Base-by-base conservation (phyloP, 83 land plant genomes). In the Thuja plicata region DNA sequence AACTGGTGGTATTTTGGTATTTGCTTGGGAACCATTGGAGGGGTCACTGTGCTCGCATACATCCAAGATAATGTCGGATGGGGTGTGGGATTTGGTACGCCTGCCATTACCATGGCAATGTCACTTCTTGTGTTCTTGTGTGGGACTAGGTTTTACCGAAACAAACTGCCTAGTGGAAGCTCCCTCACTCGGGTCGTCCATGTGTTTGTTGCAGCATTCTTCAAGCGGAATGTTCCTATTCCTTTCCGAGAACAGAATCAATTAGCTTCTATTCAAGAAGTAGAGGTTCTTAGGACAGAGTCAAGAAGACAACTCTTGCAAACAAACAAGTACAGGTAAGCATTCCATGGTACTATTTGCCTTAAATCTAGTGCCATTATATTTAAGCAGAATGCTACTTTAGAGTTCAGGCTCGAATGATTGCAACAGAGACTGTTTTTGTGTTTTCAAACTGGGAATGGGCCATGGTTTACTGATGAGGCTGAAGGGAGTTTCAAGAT, bases 21-120 rank as follows among this genome's bases (percentile, higher is more conserved):
- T 35, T 89, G 87, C 79, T 24, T 88, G n/a, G 95, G 95, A 54
- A 87, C 90, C 32, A 12, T 89, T 88, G 38, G 91, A 54, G 85
- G 91, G 32, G 79, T 91, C 60, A 82, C 88, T 27, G 24, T 89
- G 19, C 43, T 91, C 54, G 78, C 71, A 52, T 92, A 92, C 66
- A 88, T 93, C 32, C 93, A 96, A 74, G 97, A 96, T 46, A 91
- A 96, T 84, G 87, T 96, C 13, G 92, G 95, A 38, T 96, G 96
- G 96, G 89, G 90, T n/a, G 88, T 93, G 35, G 98, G 97, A 7
- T 95, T 91, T 89, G 95, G 97, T 9, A 89, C 92, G 11, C 94
- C 97, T 34, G 90, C 90, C 43, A 89, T 89, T 1, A 8, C 80
- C 52, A 90, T 95, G 93, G 87, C 57, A 3, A 32, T 91, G 2